These are phyloP conservation scores for Citeromyces matritensis DNA, from an alignment of 805 yeast species.

Conservation along the genomic window DNA sequence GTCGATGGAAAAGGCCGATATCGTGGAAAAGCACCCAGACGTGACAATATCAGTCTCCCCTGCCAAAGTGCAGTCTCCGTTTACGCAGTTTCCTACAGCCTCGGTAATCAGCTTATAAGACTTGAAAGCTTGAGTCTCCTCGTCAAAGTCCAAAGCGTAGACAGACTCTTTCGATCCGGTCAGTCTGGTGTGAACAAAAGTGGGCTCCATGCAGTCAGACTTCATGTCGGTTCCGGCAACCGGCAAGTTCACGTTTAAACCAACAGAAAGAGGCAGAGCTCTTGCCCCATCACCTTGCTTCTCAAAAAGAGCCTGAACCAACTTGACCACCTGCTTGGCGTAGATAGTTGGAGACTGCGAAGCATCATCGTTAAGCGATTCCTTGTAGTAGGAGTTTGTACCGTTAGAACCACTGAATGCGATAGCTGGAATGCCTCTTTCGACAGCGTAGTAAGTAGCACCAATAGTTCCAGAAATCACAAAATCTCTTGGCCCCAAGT, in stretches of 20 bases:
- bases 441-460: constrained; percentile 28
- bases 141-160: constrained; percentile 20
- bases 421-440: constrained; percentile 32
- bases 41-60: constrained; percentile 20
- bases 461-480: constrained; percentile 38
- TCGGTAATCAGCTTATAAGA: constrained; percentile 8
- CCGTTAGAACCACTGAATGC: constrained; percentile 35
- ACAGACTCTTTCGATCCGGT: constrained; percentile 22
- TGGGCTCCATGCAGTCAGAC: constrained; percentile 22
- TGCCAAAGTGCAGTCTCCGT: constrained; percentile 29
- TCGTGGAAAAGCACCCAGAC: constrained; percentile 22
- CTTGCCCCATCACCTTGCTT: constrained; percentile 19
- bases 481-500: constrained; percentile 24
- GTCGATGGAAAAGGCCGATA: constrained; percentile 33
- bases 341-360: constrained; percentile 26
- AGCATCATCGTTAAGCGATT: constrained; percentile 24
- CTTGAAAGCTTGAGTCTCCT: constrained; percentile 16
- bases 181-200: constrained; percentile 26
- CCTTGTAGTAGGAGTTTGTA: constrained; percentile 33
- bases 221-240: constrained; percentile 22
- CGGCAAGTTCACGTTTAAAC: constrained; percentile 34
- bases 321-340: constrained; percentile 21
- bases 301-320: constrained; percentile 21
- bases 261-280: constrained; percentile 25
- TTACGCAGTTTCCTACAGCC: constrained; percentile 12